Conservation (phyloP, 2,329 filamentous ascomycete genomes). For the Akanthomyces uredinophilus region DNA sequence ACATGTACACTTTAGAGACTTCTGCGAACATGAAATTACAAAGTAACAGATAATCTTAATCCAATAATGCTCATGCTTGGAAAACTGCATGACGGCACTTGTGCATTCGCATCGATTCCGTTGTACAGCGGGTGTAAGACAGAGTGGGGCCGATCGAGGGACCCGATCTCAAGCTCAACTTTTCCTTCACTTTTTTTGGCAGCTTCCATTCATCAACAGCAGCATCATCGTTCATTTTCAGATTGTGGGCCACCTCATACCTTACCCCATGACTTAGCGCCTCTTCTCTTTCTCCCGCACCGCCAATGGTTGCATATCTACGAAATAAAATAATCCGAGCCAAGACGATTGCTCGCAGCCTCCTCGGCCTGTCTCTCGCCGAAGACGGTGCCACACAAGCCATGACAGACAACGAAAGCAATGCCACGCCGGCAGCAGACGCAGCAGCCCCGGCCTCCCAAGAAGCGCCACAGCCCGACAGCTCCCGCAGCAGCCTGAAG, state of each 20-base stretch:
- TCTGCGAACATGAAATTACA: background rate
- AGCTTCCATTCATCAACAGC: background rate
- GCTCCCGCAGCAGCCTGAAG: constrained; percentile 41
- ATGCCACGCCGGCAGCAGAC: background rate
- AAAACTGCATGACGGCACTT: background rate
- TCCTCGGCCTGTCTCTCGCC: constrained; percentile 14
- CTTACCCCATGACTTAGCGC: background rate
- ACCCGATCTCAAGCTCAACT: background rate
- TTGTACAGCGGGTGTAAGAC: too few species aligned
- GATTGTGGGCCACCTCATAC: background rate
- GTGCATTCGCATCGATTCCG: background rate
- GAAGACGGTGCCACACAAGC: background rate
- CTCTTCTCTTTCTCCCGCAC: background rate
- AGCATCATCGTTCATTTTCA: background rate
- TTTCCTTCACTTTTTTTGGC: background rate
- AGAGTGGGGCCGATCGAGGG: constrained; percentile 1
- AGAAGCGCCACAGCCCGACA: constrained; percentile 18
- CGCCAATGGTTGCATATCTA: constrained; percentile 17
- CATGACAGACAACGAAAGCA: background rate
- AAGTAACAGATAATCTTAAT: background rate
- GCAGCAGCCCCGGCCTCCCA: background rate
- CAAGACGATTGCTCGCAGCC: constrained; percentile 17
- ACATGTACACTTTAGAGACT: background rate
- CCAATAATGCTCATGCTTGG: too few species aligned
- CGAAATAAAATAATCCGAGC: constrained; percentile 18